Base-by-base conservation (phyloP, 441 rosid species). In the Jatropha podagrica region DNA sequence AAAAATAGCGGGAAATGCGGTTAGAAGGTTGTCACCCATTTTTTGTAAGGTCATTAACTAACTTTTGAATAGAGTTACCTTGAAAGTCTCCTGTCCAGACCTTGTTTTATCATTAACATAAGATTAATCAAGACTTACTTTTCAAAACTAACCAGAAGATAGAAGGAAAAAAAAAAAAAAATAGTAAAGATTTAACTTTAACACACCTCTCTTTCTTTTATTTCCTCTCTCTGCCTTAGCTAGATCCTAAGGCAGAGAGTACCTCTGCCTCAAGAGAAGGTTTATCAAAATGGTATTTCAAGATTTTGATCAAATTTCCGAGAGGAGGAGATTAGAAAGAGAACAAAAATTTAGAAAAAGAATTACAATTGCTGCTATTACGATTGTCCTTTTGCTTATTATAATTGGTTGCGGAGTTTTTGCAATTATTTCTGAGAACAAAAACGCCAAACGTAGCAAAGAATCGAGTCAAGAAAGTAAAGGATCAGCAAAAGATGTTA, bases 301-400 rank as follows among this genome's bases (percentile, higher is more conserved):
- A 55, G 98, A 94, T 81, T 94, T 94, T 44, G 97, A 91, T 74
- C 77, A 77, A 41, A 78, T 94, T 59, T 89, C 93, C 11, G 95
- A 92, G 74, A 87, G 92, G 59, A 86, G 95, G 68, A 81, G 79
- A 72, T 82, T 79, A 6, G 88, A 94, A 51, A 84, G 93, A 68
- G 76, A 84, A 74, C 92, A 82, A 0, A 88, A 88, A 62, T 64
- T 90, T 23, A 79, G 79, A 48, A 88, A 79, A 71, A 80, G 91
- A 71, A 65, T 92, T 49, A 71, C 64, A 9, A 76, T 90, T 11
- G 90, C 81, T 11, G 71, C 76, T 0, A 56, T 91, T 55, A 58
- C 87, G 0, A 58, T 81, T 40, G 67, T 91, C 17, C 68, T 82
- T 9, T 59, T 90, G 4, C 74, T 86, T 10, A 75, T 82, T 40